Evolutionary conservation across 2,329 filamentous ascomycete genomes (phyloP).

Genomic region (Pestalotiopsis sp.): DNA sequence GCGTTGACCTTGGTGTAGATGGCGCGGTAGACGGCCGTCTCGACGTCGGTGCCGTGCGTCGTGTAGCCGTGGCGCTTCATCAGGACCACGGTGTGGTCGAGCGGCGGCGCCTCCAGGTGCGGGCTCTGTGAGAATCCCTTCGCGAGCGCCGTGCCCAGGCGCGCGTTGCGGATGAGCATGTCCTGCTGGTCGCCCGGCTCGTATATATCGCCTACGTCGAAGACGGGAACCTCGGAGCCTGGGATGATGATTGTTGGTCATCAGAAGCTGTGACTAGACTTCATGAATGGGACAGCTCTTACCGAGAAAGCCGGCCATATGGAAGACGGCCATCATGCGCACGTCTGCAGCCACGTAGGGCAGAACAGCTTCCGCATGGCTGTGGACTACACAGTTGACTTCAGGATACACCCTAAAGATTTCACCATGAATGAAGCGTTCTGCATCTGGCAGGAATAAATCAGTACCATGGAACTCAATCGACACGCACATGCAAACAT

Average conservation of each 20-base stretch:
- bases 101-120: background rate
- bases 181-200: constrained; percentile 15
- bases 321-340: constrained; percentile 17
- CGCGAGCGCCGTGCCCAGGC: constrained; percentile 22
- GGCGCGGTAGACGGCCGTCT: constrained; percentile 19
- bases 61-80: constrained; percentile 24
- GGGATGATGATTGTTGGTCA: background rate
- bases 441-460: constrained; percentile 5
- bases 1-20: constrained; percentile 16
- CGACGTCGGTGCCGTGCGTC: constrained; percentile 15
- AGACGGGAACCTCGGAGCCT: constrained; percentile 17
- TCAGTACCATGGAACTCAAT: background rate
- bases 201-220: constrained; percentile 18
- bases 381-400: constrained; percentile 20
- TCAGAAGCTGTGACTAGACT: too few species aligned
- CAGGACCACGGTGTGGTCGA: constrained; percentile 14
- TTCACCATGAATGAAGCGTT: constrained; percentile 23
- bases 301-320: constrained; percentile 22
- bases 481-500: background rate
- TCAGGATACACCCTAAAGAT: constrained; percentile 19
- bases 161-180: constrained; percentile 17
- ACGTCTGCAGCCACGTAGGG: constrained; percentile 17
- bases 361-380: constrained; percentile 18
- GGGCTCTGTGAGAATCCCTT: constrained; percentile 3
- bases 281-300: background rate